phyloP scores from a whole-genome alignment of 2,329 filamentous ascomycete species.

The Neocucurbitaria cava region DNA sequence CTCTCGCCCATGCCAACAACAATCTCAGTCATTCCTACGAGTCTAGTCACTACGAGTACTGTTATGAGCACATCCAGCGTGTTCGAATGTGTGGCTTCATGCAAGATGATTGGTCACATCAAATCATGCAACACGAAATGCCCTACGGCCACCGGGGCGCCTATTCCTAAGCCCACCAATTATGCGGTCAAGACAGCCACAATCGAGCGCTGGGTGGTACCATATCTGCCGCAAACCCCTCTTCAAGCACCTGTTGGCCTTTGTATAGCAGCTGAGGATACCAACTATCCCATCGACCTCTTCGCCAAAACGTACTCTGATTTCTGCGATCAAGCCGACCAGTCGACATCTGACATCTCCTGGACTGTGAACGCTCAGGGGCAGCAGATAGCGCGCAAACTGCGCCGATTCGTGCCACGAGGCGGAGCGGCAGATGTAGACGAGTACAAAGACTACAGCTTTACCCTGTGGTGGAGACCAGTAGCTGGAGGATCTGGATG shows the following conservation, averaged over 20 bases:
- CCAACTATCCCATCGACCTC: constrained; percentile 1
- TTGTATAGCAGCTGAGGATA: constrained; percentile 1
- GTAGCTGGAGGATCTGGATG: background rate
- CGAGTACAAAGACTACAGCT: constrained; percentile 4
- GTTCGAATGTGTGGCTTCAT: background rate
- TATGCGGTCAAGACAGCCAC: constrained; percentile 4
- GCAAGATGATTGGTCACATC: constrained; percentile 5
- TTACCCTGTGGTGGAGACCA: background rate
- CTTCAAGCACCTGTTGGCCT: background rate
- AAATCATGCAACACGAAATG: constrained; percentile 6
- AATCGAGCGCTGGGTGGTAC: constrained; percentile 5
- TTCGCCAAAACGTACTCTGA: constrained; percentile 2
- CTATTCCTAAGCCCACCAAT: background rate
- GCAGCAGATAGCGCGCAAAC: background rate
- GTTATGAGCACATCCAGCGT: background rate
- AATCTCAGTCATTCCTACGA: background rate
- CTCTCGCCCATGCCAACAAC: background rate
- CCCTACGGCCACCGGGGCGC: constrained; percentile 1
- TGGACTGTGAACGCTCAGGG: constrained; percentile 4
- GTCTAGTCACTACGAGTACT: background rate
- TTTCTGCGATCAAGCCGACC: constrained; percentile 4
- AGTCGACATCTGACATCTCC: background rate
- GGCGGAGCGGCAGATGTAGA: background rate
- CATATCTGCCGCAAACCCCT: background rate
- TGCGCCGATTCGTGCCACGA: background rate